These are phyloP conservation scores for Drosera capensis DNA, from an alignment of 148 eudicot genomes.

Conservation along the genomic window DNA sequence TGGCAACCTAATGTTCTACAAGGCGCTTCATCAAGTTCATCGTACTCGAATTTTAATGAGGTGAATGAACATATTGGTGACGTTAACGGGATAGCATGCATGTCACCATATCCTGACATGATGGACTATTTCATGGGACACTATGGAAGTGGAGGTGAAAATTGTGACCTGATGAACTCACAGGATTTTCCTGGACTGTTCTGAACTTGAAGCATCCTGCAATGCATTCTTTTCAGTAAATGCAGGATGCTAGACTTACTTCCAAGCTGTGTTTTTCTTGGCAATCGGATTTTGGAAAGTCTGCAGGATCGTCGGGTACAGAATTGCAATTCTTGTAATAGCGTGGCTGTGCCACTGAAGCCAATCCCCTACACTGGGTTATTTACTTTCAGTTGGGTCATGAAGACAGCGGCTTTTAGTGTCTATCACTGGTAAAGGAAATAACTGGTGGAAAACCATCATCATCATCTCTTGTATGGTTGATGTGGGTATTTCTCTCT, in stretches of 20 bases:
- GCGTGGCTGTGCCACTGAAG: neutral
- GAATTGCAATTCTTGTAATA: slow-evolving; percentile 8
- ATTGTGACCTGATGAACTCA: slow-evolving; percentile 25
- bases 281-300: slow-evolving; percentile 5
- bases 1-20: slow-evolving; percentile 34
- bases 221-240: neutral
- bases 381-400: slow-evolving; percentile 1
- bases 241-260: neutral
- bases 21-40: slow-evolving; percentile 48
- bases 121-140: slow-evolving; percentile 33
- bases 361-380: slow-evolving; percentile 3
- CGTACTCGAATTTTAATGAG: slow-evolving; percentile 54
- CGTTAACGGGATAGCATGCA: slow-evolving; percentile 28
- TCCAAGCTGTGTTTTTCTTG: neutral
- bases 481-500: neutral
- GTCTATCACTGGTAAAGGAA: slow-evolving; percentile 28
- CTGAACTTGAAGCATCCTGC: slow-evolving; percentile 9
- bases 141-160: slow-evolving; percentile 35
- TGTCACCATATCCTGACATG: slow-evolving; percentile 30
- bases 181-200: slow-evolving; percentile 20
- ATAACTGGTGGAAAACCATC: neutral
- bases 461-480: neutral
- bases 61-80: slow-evolving; percentile 43
- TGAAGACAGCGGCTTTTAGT: slow-evolving; percentile 40
- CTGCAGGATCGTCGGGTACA: slow-evolving; percentile 12